These are phyloP conservation scores for Neckera pumila DNA, from an alignment of 225 moss, liverwort and hornwort genomes.

Conservation along the genomic window DNA sequence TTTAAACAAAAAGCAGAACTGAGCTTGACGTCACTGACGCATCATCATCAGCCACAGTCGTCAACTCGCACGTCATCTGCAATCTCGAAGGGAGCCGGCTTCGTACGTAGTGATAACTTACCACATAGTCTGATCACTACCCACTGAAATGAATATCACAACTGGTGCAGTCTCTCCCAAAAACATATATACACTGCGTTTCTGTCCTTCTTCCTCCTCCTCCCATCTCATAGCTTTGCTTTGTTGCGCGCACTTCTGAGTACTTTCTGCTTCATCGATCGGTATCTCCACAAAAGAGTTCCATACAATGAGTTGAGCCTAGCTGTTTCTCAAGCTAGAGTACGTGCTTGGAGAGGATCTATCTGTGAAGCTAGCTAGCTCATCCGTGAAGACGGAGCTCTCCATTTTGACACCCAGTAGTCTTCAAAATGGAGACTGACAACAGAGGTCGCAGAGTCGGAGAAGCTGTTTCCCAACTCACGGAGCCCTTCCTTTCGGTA, in stretches of 20 bases:
- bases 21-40: background rate
- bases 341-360: background rate
- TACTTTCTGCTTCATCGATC: background rate
- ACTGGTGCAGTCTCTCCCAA: background rate
- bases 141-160: background rate
- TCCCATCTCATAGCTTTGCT: background rate
- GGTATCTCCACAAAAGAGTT: background rate
- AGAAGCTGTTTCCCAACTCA: background rate
- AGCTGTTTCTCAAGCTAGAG: background rate
- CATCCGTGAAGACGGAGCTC: background rate
- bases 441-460: background rate
- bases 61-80: background rate
- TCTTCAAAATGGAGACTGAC: background rate
- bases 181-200: background rate
- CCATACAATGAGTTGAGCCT: background rate
- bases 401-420: background rate
- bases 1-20: background rate
- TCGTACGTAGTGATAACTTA: too few relatives aligned
- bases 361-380: background rate
- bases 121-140: too few relatives aligned
- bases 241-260: too few relatives aligned
- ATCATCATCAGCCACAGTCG: background rate
- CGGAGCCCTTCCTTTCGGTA: constrained; percentile 21
- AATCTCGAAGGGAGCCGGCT: background rate
- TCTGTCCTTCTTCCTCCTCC: background rate